Evolutionary conservation across 305 asterid genomes (phyloP), one percentile per base, ranked within the genome.

Genomic region (Nicotiana rustica): DNA sequence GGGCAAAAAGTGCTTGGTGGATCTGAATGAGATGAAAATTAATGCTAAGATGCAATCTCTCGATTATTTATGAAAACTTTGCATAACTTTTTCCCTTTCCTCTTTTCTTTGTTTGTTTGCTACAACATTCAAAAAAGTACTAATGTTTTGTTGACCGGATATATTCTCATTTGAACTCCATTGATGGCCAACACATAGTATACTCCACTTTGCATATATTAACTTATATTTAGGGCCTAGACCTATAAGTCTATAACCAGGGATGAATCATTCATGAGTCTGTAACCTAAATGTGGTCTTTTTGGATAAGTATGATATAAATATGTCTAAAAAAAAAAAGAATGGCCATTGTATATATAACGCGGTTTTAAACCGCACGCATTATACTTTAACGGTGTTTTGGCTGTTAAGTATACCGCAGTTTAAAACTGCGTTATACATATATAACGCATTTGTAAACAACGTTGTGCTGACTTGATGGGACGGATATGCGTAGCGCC

Each of bases 151-250:
- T 69, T 52, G 19, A 44, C 78, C 78, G 44, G 2, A 71, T 13
- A 71, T 19, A 71, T 19, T 71, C 38, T 71, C 38, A 21, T 44
- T 47, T 71, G 78, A 3, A 44, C 61, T 41, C 36, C 78, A 71
- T 44, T 71, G 17, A 71, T 71, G 38, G 79, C 38, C 61, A 47
- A 47, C 62, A 47, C 61, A 47, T 71, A 19, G 21, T 71, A 1
- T 44, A 12, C 19, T 18, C 36, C 60, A 5, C 1, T 71, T 49
- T 71, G 44, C 60, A 70, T 70, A 41, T 47, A 47, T 47, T 10
- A 47, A 47, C 55, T 47, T 68, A 68, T 38, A 36, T 7, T 31
- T 69, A 69, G 33, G 10, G 59, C 61, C 77, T 70, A 70, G 60
- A 44, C 35, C 14, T 41, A 13, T 14, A 12, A 70, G 19, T 70